Base-by-base conservation (phyloP, 345 rosid species). In the Eutrema japonicum region DNA sequence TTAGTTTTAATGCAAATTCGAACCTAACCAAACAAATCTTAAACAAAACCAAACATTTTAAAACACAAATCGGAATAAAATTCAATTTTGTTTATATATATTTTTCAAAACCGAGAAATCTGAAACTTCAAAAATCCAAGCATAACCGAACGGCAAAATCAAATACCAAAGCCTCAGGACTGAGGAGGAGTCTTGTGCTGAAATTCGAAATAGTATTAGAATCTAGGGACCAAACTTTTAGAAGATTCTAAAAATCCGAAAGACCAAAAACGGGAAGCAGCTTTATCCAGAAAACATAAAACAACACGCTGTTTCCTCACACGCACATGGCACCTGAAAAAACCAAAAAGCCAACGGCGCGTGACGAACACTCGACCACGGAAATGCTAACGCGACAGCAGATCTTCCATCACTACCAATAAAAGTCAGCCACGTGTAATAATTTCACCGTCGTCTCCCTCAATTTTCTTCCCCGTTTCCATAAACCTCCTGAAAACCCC, bases 401-500 rank as follows among this genome's bases (percentile, higher is more conserved):
- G 4, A 46, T 37, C 40, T 35, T 46, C 50, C 41, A 10, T 60
- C 71, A 43, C 56, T 72, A 50, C 80, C 78, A 71, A 51, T 64
- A 36, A 0, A 36, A 10, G 4, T 4, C 9, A 0, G 74, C 71
- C 82, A 78, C 82, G 78, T 71, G 11, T 61, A 41, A 37, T 7
- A 35, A 40, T 8, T 11, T 46, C 52, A 33, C n/a, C 22, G 3
- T 49, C n/a, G 22, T 63, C 26, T 58, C 29, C 72, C 66, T 16
- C 36, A 5, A 18, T 0, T 29, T 58, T 75, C n/a, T 3, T 69
- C 45, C 33, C 52, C n/a, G 54, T 64, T 50, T 46, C 68, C 72
- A 46, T 64, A 75, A 78, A 72, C 69, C 78, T 62, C 47, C 54
- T 52, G 6, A 50, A 68, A 80, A 68, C 46, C 80, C 68, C 27